A percentile compares a stretch with the other conserved stretches of the same genome.
phyloP scores from a whole-genome alignment of 305 asterid species.

The Fraxinus platypoda region DNA sequence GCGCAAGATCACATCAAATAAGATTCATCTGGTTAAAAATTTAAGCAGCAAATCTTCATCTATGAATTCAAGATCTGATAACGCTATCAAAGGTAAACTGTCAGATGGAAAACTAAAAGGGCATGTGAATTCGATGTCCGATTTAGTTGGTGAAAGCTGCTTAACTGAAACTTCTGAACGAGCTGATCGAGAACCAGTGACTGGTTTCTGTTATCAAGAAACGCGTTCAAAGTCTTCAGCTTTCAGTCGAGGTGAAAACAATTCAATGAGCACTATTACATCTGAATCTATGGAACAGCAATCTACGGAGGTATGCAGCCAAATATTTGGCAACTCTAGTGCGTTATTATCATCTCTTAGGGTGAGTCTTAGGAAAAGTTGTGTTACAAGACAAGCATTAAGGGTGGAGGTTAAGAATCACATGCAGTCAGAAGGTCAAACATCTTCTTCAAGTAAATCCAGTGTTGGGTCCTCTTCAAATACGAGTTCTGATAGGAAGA shows the following conservation, averaged over 20 bases:
- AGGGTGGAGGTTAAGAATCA: constrained; percentile 31
- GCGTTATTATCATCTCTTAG: constrained; percentile 35
- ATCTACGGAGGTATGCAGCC: constrained; percentile 30
- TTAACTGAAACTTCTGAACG: constrained; percentile 18
- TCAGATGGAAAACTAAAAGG: constrained; percentile 3
- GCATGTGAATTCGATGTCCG: constrained; percentile 8
- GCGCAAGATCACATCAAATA: constrained; percentile 14
- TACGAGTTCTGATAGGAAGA: constrained; percentile 17
- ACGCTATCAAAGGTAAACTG: constrained; percentile 9
- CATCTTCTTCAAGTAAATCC: constrained; percentile 42
- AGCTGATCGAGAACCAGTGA: not conserved
- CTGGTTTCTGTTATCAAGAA: not conserved
- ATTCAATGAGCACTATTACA: constrained; percentile 25
- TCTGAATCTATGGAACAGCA: constrained; percentile 24
- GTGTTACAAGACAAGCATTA: constrained; percentile 45
- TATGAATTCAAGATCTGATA: constrained; percentile 18
- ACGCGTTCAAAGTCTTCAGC: constrained; percentile 10
- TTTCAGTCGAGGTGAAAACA: constrained; percentile 16
- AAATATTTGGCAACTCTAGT: constrained; percentile 26
- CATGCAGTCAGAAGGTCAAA: constrained; percentile 32
- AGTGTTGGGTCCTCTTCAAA: constrained; percentile 40
- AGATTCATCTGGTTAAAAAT: constrained; percentile 24
- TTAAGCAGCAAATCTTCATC: constrained; percentile 18
- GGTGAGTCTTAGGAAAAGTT: constrained; percentile 40
- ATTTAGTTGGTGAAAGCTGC: constrained; percentile 20